Evolutionary conservation across 345 rosid species (phyloP), one percentile per base, ranked within the genome.

Genomic region (Clarkia xantiana): DNA sequence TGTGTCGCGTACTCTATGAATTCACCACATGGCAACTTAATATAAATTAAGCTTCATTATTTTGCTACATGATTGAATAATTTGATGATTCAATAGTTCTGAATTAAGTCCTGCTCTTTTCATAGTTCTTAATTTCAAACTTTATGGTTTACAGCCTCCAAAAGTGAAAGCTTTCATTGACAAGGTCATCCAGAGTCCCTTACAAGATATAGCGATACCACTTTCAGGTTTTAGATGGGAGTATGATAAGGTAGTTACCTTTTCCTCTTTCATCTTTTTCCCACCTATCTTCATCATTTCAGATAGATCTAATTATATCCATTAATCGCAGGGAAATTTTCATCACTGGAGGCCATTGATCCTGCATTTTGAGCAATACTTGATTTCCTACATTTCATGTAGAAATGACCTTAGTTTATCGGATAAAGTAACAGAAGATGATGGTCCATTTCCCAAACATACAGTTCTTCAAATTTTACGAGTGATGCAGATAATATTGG

Each of bases 311-410:
- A 47, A 18, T 22, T 43, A 29, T 42, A 46, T 45, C 11, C 19
- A 56, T 69, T 66, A 39, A 47, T 45, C 62, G 34, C 79, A 90
- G 97, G 97, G 97, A 11, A 90, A 79, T 67, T 86, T 86, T 66
- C 91, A 86, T 77, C 95, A 90, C 68, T 90, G 97, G 97, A 81
- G 91, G 70, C 94, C 86, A 2, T 53, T 90, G 63, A 86, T 90
- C 78, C 77, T 81, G 54, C 95, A 86, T 68, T 90, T 90, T 60
- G 97, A 86, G 57, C 74, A 78, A 55, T 90, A 90, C 64, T 80
- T 90, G 76, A 86, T 81, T 84, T 73, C 88, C 6, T 83, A 71
- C 67, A 42, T 90, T 70, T 74, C 82, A 47, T 60, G 71, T 69
- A 83, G 97, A 71, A 90, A 77, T 62, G 97, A 82, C 69, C 76